Conservation (phyloP, 2,329 filamentous ascomycete genomes). For the Colletotrichum cordylinicola region DNA sequence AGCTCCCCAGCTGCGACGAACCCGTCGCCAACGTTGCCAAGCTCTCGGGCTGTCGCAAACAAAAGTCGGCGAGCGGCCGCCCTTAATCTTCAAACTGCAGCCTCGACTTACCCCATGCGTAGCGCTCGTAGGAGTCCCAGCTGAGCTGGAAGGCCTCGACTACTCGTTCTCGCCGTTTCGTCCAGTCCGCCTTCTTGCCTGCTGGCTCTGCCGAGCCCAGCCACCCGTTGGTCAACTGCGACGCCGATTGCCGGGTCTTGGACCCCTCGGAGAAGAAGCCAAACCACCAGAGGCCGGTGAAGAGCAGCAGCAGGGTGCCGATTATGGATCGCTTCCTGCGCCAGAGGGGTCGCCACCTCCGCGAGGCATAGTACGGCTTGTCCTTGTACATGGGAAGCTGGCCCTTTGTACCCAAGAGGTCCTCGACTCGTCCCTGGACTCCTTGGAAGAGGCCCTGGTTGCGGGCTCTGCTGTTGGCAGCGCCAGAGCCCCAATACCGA, state of each 20-base stretch:
- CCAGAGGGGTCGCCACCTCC: constrained; percentile 64
- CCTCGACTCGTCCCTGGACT: constrained; percentile 67
- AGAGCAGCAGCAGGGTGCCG: constrained; percentile 58
- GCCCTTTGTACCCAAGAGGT: constrained; percentile 64
- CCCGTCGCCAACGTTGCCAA: background rate
- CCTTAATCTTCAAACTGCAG: background rate
- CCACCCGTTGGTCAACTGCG: constrained; percentile 60
- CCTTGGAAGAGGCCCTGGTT: constrained; percentile 49
- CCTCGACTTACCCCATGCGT: constrained; percentile 83
- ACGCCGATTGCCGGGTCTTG: constrained; percentile 31
- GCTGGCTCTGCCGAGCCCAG: constrained; percentile 53
- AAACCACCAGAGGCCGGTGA: constrained; percentile 72
- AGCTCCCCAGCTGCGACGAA: background rate
- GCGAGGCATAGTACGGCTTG: constrained; percentile 80
- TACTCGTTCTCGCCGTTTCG: constrained; percentile 77
- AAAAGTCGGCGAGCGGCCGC: background rate
- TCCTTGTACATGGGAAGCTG: constrained; percentile 97
- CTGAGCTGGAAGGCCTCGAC: constrained; percentile 90
- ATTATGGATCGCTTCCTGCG: constrained; percentile 66
- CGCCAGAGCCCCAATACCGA: constrained; percentile 65
- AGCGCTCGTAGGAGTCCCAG: constrained; percentile 90
- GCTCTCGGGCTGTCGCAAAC: background rate
- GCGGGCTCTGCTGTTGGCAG: constrained; percentile 47
- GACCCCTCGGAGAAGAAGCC: constrained; percentile 59
- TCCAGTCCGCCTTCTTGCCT: constrained; percentile 70